Percentiles rank a stretch among this genome's conserved stretches.
Evolutionary conservation across 2,329 filamentous ascomycete species (phyloP).

Genomic region (Fusarium udum): DNA sequence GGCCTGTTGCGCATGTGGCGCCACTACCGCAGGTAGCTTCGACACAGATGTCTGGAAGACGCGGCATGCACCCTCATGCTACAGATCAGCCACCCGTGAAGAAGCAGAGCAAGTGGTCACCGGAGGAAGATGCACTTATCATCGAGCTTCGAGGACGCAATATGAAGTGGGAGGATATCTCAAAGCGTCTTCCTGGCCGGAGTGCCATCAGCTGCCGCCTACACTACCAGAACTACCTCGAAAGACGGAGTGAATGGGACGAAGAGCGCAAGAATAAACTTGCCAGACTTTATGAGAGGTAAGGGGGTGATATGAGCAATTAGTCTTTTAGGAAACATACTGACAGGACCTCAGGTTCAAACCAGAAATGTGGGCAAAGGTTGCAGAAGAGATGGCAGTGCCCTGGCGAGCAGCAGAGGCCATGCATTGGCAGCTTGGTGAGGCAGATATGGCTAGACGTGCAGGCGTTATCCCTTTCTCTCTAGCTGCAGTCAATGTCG

Average conservation of each 20-base stretch:
- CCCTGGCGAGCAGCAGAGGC: constrained; percentile 96
- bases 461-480: constrained; percentile 90
- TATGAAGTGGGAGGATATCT: constrained; percentile 99
- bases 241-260: constrained; percentile 92
- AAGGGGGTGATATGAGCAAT: background rate
- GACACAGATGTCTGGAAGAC: constrained; percentile 46
- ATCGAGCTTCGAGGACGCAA: constrained; percentile 89
- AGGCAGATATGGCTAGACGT: constrained; percentile 90
- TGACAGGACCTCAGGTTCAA: constrained; percentile 76
- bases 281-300: constrained; percentile 94
- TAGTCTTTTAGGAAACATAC: background rate
- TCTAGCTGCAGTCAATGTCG: constrained; percentile 65
- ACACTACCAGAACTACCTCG: constrained; percentile 97
- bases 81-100: constrained; percentile 80
- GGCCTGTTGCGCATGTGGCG: constrained; percentile 39
- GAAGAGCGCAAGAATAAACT: constrained; percentile 98
- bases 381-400: constrained; percentile 93
- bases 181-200: constrained; percentile 86
- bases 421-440: constrained; percentile 98
- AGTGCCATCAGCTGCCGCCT: constrained; percentile 94
- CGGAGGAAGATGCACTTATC: constrained; percentile 91
- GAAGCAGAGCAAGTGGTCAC: constrained; percentile 96
- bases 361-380: constrained; percentile 96
- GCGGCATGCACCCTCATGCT: constrained; percentile 57
- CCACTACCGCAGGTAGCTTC: constrained; percentile 46